phyloP scores from a whole-genome alignment of 106 monocot genomes.

The Dendrobium officinale region DNA sequence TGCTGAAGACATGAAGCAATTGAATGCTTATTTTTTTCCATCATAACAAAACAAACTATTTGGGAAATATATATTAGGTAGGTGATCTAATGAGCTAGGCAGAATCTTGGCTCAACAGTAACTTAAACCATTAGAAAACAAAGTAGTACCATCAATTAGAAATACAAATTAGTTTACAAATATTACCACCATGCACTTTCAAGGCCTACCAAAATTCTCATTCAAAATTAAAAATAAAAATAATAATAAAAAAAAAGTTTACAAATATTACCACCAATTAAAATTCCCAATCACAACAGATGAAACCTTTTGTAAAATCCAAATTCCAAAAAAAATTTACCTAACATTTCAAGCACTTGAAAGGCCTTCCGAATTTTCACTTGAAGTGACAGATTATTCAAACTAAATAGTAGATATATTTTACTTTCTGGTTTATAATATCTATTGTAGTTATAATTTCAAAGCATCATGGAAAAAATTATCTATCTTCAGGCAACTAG shows the following conservation, averaged over 20 bases:
- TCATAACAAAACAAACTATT: not conserved
- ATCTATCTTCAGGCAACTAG: not conserved
- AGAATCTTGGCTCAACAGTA: conserved; percentile 1
- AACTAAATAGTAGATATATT: not conserved
- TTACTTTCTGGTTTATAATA: not conserved
- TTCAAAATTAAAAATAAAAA: not conserved
- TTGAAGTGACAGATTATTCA: not conserved
- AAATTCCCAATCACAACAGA: not conserved
- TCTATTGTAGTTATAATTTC: not conserved
- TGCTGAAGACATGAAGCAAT: not conserved
- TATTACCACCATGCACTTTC: no score
- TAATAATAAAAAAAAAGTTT: not conserved
- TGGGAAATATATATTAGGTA: not conserved
- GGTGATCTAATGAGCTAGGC: not conserved
- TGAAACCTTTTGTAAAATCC: not conserved
- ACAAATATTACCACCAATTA: not conserved
- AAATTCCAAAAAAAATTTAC: not conserved
- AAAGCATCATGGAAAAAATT: not conserved
- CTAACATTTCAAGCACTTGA: not conserved
- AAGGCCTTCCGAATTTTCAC: not conserved
- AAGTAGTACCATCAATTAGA: not conserved
- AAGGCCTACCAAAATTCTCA: no score
- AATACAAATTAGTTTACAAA: no score
- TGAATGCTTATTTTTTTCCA: not conserved
- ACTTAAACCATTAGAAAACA: not conserved